Conservation (phyloP, 176 grass and related monocot genomes). For the Avena sativa region DNA sequence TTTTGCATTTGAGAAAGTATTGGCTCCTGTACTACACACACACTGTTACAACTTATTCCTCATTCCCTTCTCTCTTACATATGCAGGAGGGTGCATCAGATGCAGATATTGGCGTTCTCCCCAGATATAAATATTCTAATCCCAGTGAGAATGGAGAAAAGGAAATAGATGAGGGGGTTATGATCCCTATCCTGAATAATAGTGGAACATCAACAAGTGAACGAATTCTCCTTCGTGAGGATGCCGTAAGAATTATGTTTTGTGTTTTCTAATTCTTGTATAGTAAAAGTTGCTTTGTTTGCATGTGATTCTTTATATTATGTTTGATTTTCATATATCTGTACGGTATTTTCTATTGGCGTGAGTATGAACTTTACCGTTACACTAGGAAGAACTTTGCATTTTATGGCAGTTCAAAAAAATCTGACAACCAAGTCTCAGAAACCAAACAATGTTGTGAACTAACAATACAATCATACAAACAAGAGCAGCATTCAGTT, state of each 20-base stretch:
- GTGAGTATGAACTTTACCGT: not conserved
- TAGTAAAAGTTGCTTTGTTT: conserved; percentile 24
- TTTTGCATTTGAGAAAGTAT: conserved; percentile 5
- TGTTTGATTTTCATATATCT: not conserved
- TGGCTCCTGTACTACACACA: not conserved
- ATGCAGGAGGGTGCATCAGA: conserved; percentile 92
- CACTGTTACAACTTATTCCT: conserved; percentile 12
- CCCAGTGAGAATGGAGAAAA: conserved; percentile 57
- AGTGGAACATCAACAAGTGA: conserved; percentile 67
- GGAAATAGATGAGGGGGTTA: conserved; percentile 69
- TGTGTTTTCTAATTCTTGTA: not conserved
- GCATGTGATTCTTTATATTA: not conserved
- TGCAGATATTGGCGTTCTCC: conserved; percentile 79
- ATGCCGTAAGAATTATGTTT: conserved; percentile 71
- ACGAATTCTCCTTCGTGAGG: conserved; percentile 77
- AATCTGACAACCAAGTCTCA: not conserved
- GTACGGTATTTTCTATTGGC: not conserved
- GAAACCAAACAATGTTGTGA: not conserved
- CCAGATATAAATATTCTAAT: conserved; percentile 87
- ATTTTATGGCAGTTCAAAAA: not conserved
- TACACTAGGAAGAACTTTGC: not conserved
- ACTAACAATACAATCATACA: not conserved
- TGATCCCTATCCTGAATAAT: conserved; percentile 89
- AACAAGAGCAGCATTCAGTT: not conserved
- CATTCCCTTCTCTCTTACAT: conserved; percentile 27